Base-by-base conservation (phyloP, 768 basidiomycete genomes). In the Boletellus ananiceps region DNA sequence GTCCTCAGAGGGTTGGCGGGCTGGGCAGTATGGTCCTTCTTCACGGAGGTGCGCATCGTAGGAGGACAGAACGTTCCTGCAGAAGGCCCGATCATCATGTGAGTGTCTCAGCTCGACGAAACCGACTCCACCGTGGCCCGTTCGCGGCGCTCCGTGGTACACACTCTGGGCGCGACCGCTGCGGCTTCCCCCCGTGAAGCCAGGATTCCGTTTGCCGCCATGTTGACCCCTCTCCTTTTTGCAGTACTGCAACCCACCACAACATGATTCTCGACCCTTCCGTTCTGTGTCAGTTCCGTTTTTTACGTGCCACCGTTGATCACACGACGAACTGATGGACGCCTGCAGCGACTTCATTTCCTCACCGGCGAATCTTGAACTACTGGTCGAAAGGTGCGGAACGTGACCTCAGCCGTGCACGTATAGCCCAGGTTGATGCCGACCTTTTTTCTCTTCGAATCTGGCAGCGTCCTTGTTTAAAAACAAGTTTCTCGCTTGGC, bases 241-340 rank as follows among this genome's bases (percentile, higher is more conserved):
- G 41, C 63, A 92, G 89, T 34, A 80, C 86, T 3, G 86, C 84
- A 37, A 90, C 88, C 4, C 93, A 96, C 64, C 88, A 93, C 61
- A 97, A 96, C 66, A 95, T 94, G 93, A 93, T 91, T 77, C 77
- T 95, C 31, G 92, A 94, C 71, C 89, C 89, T 19, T 81, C 81
- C 33, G 71, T 88, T 48, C 73, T 93, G 16, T 91, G 89, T 93
- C 65, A 66, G 84, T 76, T 43, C 29, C 34, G 29, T 6, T 49
- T 43, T 55, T 44, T 44, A 49, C 45, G 46, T 49, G 46, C 51
- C 40, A 23, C 45, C 41, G 42, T 54, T 52, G 44, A 53, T 59
- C 48, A 35, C 35, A 25, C 52, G 48, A 50, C 56, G 51, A 50
- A 32, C 49, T 55, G 15, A 50, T 58, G 46, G 57, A 56, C 48